phyloP scores from a whole-genome alignment of 2,329 filamentous ascomycete genomes.

The Cordyceps sp. region DNA sequence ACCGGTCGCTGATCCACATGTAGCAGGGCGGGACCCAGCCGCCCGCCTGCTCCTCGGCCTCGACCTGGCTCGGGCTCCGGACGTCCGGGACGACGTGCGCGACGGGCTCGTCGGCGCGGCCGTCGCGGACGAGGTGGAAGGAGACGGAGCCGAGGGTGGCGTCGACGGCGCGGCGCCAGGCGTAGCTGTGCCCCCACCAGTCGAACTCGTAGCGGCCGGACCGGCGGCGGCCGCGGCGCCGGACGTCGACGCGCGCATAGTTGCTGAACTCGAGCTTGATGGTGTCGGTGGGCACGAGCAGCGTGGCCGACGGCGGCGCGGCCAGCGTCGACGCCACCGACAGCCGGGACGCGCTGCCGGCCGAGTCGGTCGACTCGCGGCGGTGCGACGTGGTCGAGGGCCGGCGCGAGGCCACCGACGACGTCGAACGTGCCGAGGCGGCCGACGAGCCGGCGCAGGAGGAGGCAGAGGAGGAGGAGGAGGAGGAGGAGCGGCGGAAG shows the following conservation, averaged over 20 bases:
- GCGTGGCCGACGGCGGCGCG: slow-evolving; percentile 11
- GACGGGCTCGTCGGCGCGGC: slow-evolving; percentile 38
- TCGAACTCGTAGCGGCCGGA: slow-evolving; percentile 75
- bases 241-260: slow-evolving; percentile 81
- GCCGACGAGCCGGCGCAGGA: neutral
- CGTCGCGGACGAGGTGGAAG: slow-evolving; percentile 63
- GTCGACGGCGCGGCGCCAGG: slow-evolving; percentile 66
- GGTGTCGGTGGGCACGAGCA: slow-evolving; percentile 50
- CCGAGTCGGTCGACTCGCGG: no score
- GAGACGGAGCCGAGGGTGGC: slow-evolving; percentile 52
- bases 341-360: neutral
- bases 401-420: no score
- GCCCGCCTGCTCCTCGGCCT: slow-evolving; percentile 58
- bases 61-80: slow-evolving; percentile 51
- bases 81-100: slow-evolving; percentile 77
- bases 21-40: slow-evolving; percentile 84
- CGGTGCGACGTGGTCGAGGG: no score
- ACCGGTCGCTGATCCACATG: slow-evolving; percentile 72
- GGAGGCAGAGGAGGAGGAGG: neutral
- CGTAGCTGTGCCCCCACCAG: slow-evolving; percentile 79
- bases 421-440: no score
- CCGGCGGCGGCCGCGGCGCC: slow-evolving; percentile 36
- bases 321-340: no score
- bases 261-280: slow-evolving; percentile 93
- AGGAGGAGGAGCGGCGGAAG: slow-evolving; percentile 12